Percentiles rank a stretch among this genome's conserved stretches.
Conservation (phyloP, 129 eudicot genomes). For the carrot (Daucus carota) region DNA sequence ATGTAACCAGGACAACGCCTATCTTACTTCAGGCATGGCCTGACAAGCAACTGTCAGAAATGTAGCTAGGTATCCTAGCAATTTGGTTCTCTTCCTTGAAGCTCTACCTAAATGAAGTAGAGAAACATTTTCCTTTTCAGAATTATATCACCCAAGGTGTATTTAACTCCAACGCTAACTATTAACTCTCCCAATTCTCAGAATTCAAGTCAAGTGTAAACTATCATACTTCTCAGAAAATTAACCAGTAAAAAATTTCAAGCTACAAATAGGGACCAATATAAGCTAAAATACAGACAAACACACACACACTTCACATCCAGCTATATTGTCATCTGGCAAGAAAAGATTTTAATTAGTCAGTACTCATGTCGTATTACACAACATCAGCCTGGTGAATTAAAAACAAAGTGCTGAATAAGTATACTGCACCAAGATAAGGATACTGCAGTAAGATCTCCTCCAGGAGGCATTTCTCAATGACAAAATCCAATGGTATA, state of each 20-base stretch:
- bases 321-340: neutral
- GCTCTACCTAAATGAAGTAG: neutral
- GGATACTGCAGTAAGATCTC: constrained; percentile 96
- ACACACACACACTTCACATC: neutral
- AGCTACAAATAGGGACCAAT: neutral
- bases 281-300: neutral
- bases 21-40: neutral
- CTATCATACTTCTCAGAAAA: neutral
- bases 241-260: neutral
- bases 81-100: neutral
- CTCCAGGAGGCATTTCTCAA: constrained; percentile 73
- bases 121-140: neutral
- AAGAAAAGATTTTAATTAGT: neutral
- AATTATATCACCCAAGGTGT: neutral
- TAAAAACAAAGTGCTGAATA: constrained; percentile 5
- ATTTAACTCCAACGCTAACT: neutral
- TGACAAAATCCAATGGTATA: constrained; percentile 79
- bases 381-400: neutral
- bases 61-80: neutral
- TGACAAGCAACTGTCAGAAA: neutral
- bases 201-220: neutral
- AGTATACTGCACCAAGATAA: constrained; percentile 13
- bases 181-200: neutral
- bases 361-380: neutral
- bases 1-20: neutral